Percentiles rank a stretch among this genome's conserved stretches.
phyloP scores from a whole-genome alignment of 345 rosid genomes.

The Hibiscus mutabilis region DNA sequence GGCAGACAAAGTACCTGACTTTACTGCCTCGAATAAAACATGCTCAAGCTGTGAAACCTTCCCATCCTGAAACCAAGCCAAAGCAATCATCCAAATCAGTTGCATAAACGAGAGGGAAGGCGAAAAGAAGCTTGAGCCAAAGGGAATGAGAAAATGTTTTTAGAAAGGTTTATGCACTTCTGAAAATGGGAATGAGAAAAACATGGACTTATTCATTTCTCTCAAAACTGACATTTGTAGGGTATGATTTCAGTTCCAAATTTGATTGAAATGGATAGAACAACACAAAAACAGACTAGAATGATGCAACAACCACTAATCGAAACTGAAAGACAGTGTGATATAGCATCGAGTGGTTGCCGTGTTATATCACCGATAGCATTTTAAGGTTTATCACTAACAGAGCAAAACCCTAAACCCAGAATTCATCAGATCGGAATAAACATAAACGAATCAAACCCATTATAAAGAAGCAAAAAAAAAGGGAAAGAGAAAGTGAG shows the following conservation, averaged over 20 bases:
- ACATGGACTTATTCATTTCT: not conserved
- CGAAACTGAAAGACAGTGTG: not conserved
- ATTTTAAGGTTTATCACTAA: not conserved
- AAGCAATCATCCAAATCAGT: slow-evolving; percentile 8
- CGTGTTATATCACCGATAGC: not conserved
- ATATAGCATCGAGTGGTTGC: too few species aligned
- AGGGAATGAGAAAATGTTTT: not conserved
- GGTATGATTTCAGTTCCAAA: not conserved
- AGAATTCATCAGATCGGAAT: not conserved
- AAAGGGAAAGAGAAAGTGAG: not conserved
- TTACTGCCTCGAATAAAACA: slow-evolving; percentile 96
- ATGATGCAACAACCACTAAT: not conserved
- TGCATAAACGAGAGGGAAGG: not conserved
- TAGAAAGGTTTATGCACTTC: not conserved
- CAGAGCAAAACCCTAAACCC: not conserved
- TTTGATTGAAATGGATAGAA: not conserved
- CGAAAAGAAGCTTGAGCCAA: not conserved
- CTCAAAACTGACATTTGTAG: not conserved
- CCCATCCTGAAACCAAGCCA: slow-evolving; percentile 60
- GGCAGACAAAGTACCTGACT: slow-evolving; percentile 56
- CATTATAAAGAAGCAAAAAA: not conserved
- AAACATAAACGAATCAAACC: not conserved
- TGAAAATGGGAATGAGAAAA: not conserved
- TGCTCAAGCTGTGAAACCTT: slow-evolving; percentile 97
- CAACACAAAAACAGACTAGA: not conserved